A percentile compares a stretch with the other conserved stretches of the same genome.
These are phyloP conservation scores for Talaromyces atroroseus DNA, from an alignment of 2,329 filamentous ascomycete genomes.

Conservation along the genomic window DNA sequence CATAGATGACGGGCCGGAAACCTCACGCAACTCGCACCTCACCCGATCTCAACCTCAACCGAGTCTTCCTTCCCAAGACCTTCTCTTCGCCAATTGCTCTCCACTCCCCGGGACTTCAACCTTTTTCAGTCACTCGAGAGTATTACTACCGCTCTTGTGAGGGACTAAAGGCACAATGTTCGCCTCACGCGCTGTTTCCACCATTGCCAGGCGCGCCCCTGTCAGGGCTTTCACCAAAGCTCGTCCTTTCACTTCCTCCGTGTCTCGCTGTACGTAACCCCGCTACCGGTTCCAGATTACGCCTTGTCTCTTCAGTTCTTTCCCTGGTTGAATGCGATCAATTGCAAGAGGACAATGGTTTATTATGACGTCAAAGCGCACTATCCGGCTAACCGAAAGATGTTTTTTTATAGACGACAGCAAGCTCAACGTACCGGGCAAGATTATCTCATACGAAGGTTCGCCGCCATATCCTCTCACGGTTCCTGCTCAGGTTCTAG, in stretches of 20 bases:
- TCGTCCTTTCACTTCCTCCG: conserved; percentile 42
- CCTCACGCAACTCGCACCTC: conserved; percentile 14
- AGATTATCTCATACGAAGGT: conserved; percentile 43
- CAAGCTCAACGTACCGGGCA: conserved; percentile 37
- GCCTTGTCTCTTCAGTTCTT: neutral
- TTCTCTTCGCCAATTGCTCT: conserved; percentile 12
- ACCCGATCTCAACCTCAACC: conserved; percentile 12
- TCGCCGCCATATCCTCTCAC: conserved; percentile 19
- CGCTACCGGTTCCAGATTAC: neutral
- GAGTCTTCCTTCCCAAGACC: conserved; percentile 1
- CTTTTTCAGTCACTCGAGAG: neutral
- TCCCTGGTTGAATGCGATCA: neutral
- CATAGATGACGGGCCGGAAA: conserved; percentile 14
- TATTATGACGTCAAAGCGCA: neutral
- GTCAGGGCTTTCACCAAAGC: conserved; percentile 34
- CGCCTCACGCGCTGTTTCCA: conserved; percentile 43
- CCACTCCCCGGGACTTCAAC: neutral
- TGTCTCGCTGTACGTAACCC: conserved; percentile 41
- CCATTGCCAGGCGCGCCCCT: conserved; percentile 42
- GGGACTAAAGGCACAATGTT: conserved; percentile 37
- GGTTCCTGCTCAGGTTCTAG: neutral
- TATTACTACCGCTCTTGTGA: neutral
- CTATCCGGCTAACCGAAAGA: conserved; percentile 2
- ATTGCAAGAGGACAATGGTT: neutral
- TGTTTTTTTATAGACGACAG: conserved; percentile 24